These are phyloP conservation scores for Xylariaceae sp. DNA, from an alignment of 2,329 filamentous ascomycete genomes.

Conservation along the genomic window DNA sequence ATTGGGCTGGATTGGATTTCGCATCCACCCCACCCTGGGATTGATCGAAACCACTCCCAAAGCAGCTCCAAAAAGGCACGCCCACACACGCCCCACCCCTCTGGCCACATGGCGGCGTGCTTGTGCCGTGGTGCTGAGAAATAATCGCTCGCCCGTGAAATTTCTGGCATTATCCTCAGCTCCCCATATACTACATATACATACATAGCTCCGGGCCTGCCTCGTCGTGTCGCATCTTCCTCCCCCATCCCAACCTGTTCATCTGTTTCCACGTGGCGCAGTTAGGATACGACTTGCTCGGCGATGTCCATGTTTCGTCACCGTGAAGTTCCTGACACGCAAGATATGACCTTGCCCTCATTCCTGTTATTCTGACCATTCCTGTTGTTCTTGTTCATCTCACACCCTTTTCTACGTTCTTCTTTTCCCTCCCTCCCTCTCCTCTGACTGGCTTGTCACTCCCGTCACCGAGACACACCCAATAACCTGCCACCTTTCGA, in stretches of 20 bases:
- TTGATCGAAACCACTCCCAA: slow-evolving; percentile 27
- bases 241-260: slow-evolving; percentile 8
- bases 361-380: slow-evolving; percentile 17
- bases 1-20: slow-evolving; percentile 26
- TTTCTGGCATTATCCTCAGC: slow-evolving; percentile 24
- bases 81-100: slow-evolving; percentile 26
- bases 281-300: slow-evolving; percentile 9
- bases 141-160: slow-evolving; percentile 26
- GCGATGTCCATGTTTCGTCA: slow-evolving; percentile 12
- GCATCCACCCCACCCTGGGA: slow-evolving; percentile 26
- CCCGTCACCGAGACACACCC: not conserved
- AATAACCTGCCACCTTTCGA: not conserved
- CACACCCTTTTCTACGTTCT: not conserved
- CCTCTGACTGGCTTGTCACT: not conserved
- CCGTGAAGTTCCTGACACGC: slow-evolving; percentile 8
- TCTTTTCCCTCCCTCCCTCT: not conserved
- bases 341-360: slow-evolving; percentile 14
- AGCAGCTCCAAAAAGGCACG: slow-evolving; percentile 22
- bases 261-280: slow-evolving; percentile 9
- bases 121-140: slow-evolving; percentile 24
- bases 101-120: slow-evolving; percentile 30
- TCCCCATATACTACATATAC: slow-evolving; percentile 2
- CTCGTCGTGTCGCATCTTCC: slow-evolving; percentile 9
- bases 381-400: slow-evolving; percentile 3
- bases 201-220: slow-evolving; percentile 6